Evolutionary conservation across 345 rosid species (phyloP), one percentile per base, ranked within the genome.

Genomic region (Arabidopsis arenosa): DNA sequence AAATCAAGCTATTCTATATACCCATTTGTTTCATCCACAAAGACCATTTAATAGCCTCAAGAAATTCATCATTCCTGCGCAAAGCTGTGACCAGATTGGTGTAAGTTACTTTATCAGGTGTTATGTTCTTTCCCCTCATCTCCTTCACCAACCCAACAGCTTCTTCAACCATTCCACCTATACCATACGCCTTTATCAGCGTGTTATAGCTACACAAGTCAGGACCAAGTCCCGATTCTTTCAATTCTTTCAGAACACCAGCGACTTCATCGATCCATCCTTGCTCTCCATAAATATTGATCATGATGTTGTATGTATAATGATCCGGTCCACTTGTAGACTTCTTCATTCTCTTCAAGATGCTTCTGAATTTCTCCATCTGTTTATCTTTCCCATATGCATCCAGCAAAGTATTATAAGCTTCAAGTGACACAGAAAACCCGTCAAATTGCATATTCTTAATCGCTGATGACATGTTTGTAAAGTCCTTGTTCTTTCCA

Each of bases 11-110:
- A 13, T 70, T 44, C 75, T 80, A 81, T 66, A 90, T 63, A 69
- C 88, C 91, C 86, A 88, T 77, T 83, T 93, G 98, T 78, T 91
- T 93, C 93, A 90, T 86, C 97, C 98, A 91, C 88, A 93, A 86
- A 52, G 97, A 93, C 97, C 97, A 93, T 79, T 84, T 88, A 10
- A 91, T 82, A 81, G 98, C 97, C 81, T 93, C 97, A 72, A 93
- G 85, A 75, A 85, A 87, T 68, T 90, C 76, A 51, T 90, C 98
- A 72, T 93, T 93, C 82, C 68, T 90, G 45, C 70, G 88, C 76
- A 91, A 76, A 45, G 96, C 96, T 52, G 82, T 70, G 57, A 91
- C 83, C 84, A 93, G 40, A 88, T 87, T 91, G 78, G 76, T 74
- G 81, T 85, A 90, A 26, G 96, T 93, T 72, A 85, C 86, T 81